Evolutionary conservation across 345 rosid species (phyloP), one percentile per base, ranked within the genome.

Genomic region (Gossypium anomalum): DNA sequence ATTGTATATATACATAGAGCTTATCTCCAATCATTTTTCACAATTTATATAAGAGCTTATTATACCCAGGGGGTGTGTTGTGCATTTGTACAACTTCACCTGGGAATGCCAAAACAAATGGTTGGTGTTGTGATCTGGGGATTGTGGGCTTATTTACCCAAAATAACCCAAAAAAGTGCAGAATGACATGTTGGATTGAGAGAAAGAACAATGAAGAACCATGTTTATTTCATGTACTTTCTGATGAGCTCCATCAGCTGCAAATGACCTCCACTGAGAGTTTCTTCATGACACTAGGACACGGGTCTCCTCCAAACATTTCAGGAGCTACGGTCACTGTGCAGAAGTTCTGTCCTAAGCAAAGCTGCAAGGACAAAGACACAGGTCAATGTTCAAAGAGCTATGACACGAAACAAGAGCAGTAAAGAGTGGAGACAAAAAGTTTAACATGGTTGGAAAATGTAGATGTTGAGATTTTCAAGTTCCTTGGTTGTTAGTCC

Each of bases 291-390:
- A 93, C 85, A 41, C 63, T 84, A 0, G 92, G 97, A 77, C 99
- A 95, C 0, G 99, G 98, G 78, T 95, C 99, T 68, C 98, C 99
- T 8, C 98, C 98, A 51, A 95, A 95, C 87, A 95, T 93, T 69
- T 76, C 96, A 0, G 98, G 99, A 53, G 99, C 97, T 43, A 95
- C 98, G 0, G 98, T 92, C 58, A 95, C 97, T 0, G 99, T 86
- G 88, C 98, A 95, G 78, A 86, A 84, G 72, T 89, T 91, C 82
- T 89, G 96, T 52, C 99, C 98, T 56, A 95, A 86, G 62, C 99
- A 95, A 25, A 89, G 90, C 99, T 95, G 88, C 87, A 84, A 75
- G 14, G 76, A 72, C 23, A 55, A 75, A 75, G 44, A 4, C 47
- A 2, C n/a, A 22, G 22, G 27, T 80, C 25, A 78, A 62, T 52